Conservation (phyloP, 202 grass and related monocot species). For the Digitaria exilis region DNA sequence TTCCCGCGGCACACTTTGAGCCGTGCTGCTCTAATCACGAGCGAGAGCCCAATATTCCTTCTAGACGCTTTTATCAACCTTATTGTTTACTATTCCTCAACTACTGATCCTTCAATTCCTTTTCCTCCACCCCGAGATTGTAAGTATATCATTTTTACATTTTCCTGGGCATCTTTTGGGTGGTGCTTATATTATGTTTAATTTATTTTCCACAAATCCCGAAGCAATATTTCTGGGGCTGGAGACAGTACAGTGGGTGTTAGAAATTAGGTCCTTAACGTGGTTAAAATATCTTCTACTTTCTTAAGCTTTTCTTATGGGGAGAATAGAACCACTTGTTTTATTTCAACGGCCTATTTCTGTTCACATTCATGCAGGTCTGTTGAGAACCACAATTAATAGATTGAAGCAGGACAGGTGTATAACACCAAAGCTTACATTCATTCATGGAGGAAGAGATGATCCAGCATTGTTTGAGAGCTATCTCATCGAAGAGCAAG, state of each 20-base stretch:
- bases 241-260: background rate
- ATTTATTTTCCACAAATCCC: background rate
- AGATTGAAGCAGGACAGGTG: slow-evolving; percentile 80
- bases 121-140: slow-evolving; percentile 97
- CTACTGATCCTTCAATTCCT: slow-evolving; percentile 74
- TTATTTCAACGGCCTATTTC: slow-evolving; percentile 10
- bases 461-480: slow-evolving; percentile 76
- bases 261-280: background rate
- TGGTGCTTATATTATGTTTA: background rate
- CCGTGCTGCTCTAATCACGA: slow-evolving; percentile 83
- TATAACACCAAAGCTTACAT: slow-evolving; percentile 83
- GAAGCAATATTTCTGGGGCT: background rate
- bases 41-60: slow-evolving; percentile 92
- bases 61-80: slow-evolving; percentile 90
- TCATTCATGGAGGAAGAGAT: slow-evolving; percentile 72
- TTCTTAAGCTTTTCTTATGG: background rate
- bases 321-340: background rate
- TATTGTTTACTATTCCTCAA: slow-evolving; percentile 76
- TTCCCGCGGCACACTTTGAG: slow-evolving; percentile 91
- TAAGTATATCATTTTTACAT: slow-evolving; percentile 48
- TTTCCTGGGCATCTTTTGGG: background rate
- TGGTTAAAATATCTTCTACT: background rate
- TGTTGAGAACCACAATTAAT: slow-evolving; percentile 69
- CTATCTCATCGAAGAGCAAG: slow-evolving; percentile 93
- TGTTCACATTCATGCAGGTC: slow-evolving; percentile 51